These are phyloP conservation scores for Saccharomycopsis guyanensis DNA, from an alignment of 805 yeast genomes.

Conservation along the genomic window DNA sequence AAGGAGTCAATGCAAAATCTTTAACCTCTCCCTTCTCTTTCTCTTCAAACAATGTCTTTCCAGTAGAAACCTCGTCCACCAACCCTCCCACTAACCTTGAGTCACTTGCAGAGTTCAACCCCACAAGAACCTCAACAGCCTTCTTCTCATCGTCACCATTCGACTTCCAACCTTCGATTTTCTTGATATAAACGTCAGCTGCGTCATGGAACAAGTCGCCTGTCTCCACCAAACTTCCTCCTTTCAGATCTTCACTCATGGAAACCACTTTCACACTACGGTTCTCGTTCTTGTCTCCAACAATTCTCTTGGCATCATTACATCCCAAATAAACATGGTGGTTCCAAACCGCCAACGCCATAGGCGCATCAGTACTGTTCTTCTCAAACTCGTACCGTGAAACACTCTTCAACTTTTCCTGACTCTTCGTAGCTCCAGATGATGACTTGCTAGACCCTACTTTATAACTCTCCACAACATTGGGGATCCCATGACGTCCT, in stretches of 20 bases:
- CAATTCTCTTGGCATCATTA: constrained; percentile 55
- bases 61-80: background rate
- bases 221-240: constrained; percentile 1
- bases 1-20: constrained; percentile 1
- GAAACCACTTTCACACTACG: constrained; percentile 42
- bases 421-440: no score
- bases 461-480: constrained; percentile 40
- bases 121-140: background rate
- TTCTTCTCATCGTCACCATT: background rate
- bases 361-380: constrained; percentile 63
- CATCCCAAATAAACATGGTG: constrained; percentile 64
- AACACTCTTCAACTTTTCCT: constrained; percentile 1
- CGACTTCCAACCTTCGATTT: background rate
- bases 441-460: constrained; percentile 1
- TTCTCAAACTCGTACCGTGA: constrained; percentile 5
- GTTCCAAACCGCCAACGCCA: constrained; percentile 36
- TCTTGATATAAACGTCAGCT: constrained; percentile 7
- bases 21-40: constrained; percentile 1
- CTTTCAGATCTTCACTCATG: background rate
- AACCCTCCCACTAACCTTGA: constrained; percentile 5
- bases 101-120: constrained; percentile 10
- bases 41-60: background rate
- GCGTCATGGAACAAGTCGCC: background rate
- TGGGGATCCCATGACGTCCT: constrained; percentile 84
- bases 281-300: constrained; percentile 31